Base-by-base conservation (phyloP, 352 stramenopile genomes). In the Lagenidium sp. region DNA sequence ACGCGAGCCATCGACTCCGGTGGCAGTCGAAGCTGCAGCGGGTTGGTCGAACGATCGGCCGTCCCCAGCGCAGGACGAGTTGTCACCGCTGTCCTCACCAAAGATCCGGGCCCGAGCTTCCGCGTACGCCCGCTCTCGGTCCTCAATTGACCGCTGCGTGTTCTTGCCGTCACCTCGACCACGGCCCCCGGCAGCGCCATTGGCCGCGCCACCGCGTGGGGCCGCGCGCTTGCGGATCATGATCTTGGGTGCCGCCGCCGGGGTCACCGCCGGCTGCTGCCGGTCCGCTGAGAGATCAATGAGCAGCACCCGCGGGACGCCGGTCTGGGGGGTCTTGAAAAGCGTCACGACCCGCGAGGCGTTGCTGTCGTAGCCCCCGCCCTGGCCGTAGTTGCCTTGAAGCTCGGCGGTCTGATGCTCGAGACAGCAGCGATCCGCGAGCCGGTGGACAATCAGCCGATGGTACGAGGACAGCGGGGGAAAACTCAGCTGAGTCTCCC, bases 81-180 rank as follows among this genome's bases (percentile, higher is more conserved):
- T n/a, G n/a, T n/a, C n/a, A n/a, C n/a, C n/a, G n/a, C n/a, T 65
- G 20, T 81, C 73, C 41, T 86, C 70, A 44, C 82, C 78, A 70
- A 98, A 97, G 50, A 98, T 98, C 10, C 93, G 73, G n/a, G 93
- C 93, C 26, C 93, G 65, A 8, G 93, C 90, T 56, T 97, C 93
- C 5, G 90, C 93, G 52, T 98, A 98, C 16, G 85, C 86, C 13
- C 83, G 84, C 66, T 98, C 93, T 19, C 87, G 92, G 60, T 97
- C 93, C 50, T 92, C 71, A 34, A 97, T 89, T 15, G 83, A 83
- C 1, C 81, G 75, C 35, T 71, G 66, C 0, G 55, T 56, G n/a
- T 71, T 64, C 36, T 60, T 75, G 15, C 44, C 55, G 7, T 71
- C 68, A n/a, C 30, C 20, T 20, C 36, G 41, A 11, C 48, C 36